Evolutionary conservation across 75 land plant species (phyloP), one percentile per base, ranked within the genome.

Genomic region (Chamaecyparis obtusa): DNA sequence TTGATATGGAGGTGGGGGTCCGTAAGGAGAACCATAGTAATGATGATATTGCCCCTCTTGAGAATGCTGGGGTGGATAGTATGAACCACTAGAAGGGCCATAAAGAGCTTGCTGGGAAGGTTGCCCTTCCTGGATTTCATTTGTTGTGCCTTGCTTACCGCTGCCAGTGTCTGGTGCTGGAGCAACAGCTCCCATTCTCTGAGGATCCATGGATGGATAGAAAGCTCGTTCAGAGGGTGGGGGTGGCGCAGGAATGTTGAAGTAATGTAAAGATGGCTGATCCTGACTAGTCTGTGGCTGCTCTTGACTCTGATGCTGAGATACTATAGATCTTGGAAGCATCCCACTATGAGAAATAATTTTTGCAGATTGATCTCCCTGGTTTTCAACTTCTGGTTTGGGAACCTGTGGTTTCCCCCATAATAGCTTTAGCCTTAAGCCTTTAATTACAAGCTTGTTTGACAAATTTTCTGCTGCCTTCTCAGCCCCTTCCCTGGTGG

Each of bases 151-250:
- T 85, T 92, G 83, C 83, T 83, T 76, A 37, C 90, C 83, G 0
- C 87, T 83, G 64, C 85, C 85, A 39, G 85, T 60, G 14, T 95
- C 97, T 56, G 94, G 96, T 7, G 94, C 89, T 13, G 92, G 87
- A 48, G 92, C 89, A 9, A 95, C 86, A 41, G 99, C 95, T 46
- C 99, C 99, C 99, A 98, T 98, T 75, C 99, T 93, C 86, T 95
- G 99, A 55, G 99, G 99, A 90, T 98, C 99, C 99, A 98, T 98
- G 10, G 99, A 98, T 24, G 99, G 99, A 86, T 98, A 98, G 80
- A 87, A 95, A 3, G 94, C 88, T 78, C 99, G 89, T 46, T 95
- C 96, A 30, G 93, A 86, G 39, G 92, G 94, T 17, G 93, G 94
- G 16, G 85, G 77, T 49, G 94, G 95, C 36, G 94, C 91, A 54